A percentile compares a stretch with the other conserved stretches of the same genome.
These are phyloP conservation scores for Pythium scleroteichum DNA, from an alignment of 352 stramenopile genomes.

Conservation along the genomic window DNA sequence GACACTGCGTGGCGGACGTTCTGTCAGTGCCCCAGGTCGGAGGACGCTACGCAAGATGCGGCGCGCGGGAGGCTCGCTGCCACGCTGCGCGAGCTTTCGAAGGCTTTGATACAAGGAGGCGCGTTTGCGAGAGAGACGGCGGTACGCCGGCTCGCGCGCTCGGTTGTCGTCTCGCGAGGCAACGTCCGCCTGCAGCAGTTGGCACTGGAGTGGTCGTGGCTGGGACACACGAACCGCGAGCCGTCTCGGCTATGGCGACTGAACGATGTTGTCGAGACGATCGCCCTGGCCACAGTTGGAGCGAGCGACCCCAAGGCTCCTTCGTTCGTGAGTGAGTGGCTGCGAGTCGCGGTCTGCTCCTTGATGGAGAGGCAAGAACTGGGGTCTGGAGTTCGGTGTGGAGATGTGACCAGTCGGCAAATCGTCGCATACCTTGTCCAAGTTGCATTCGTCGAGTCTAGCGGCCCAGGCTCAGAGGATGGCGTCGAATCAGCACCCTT, in stretches of 20 bases:
- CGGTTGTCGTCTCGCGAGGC: slow-evolving; percentile 5
- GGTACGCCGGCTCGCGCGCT: not conserved
- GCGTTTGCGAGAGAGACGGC: not conserved
- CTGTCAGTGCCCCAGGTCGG: not conserved
- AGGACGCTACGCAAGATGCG: not conserved
- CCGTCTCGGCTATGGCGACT: slow-evolving; percentile 19
- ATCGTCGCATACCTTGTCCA: slow-evolving; percentile 29
- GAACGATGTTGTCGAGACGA: slow-evolving; percentile 25
- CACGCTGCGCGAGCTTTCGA: not conserved
- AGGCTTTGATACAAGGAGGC: not conserved
- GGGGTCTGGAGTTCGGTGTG: too few relatives aligned
- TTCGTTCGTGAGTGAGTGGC: not conserved
- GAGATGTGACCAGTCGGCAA: not conserved
- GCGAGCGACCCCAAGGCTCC: not conserved
- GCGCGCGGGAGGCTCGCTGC: not conserved
- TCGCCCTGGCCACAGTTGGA: not conserved
- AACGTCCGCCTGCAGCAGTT: not conserved
- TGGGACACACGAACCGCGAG: not conserved
- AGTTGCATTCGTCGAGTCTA: slow-evolving; percentile 20
- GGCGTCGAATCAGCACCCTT: not conserved
- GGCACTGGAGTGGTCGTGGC: slow-evolving; percentile 1
- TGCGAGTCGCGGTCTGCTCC: slow-evolving; percentile 4
- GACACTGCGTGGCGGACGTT: slow-evolving; percentile 20
- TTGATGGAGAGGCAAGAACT: not conserved
- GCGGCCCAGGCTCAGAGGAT: not conserved